Conservation (phyloP, 169 alveolate genomes). For the Cryptosporidium meleagridis region DNA sequence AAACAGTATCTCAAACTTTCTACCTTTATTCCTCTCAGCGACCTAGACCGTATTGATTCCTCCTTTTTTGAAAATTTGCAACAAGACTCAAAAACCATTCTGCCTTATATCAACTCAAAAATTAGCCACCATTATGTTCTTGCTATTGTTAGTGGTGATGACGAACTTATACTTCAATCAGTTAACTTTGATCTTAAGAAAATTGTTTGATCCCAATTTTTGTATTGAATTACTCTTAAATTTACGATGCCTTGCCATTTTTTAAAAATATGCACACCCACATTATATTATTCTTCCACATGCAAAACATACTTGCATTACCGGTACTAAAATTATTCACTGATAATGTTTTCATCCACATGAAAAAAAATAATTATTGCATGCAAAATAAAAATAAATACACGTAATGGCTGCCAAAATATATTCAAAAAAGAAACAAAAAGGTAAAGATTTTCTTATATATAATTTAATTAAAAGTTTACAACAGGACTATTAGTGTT, state of each 20-base stretch:
- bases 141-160: constrained; percentile 17
- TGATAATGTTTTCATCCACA: not conserved
- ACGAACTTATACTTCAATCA: constrained; percentile 27
- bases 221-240: not conserved
- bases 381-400: not conserved
- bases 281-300: not conserved
- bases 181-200: constrained; percentile 10
- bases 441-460: too few relatives aligned
- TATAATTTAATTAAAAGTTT: not conserved
- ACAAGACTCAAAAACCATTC: not conserved
- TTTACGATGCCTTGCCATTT: not conserved
- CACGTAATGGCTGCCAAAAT: not conserved
- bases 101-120: not conserved
- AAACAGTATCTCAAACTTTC: constrained; percentile 14
- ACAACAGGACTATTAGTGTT: not conserved
- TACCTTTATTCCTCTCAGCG: constrained; percentile 25
- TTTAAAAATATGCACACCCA: not conserved
- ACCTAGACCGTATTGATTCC: constrained; percentile 3
- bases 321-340: constrained; percentile 6
- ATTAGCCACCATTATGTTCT: not conserved
- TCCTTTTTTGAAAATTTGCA: not conserved
- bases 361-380: not conserved
- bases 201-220: not conserved
- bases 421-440: not conserved
- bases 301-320: not conserved